phyloP scores from a whole-genome alignment of 2,329 filamentous ascomycete species.

The Sclerotinia minor region DNA sequence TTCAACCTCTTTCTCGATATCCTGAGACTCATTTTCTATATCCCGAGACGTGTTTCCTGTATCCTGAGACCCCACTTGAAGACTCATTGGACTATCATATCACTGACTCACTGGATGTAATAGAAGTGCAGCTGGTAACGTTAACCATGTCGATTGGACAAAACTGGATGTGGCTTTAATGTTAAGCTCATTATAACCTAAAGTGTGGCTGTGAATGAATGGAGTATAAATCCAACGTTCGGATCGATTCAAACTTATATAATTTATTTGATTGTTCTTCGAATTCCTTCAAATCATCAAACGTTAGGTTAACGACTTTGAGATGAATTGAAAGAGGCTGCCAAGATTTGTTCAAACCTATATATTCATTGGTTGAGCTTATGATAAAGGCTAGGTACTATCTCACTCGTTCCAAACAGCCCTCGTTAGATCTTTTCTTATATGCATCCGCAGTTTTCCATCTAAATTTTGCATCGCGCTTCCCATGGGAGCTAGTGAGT shows the following conservation, averaged over 20 bases:
- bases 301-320: too few relatives aligned
- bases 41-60: constrained; percentile 13
- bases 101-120: background rate
- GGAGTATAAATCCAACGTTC: background rate
- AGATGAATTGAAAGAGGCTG: background rate
- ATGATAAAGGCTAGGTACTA: background rate
- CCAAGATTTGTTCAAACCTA: background rate
- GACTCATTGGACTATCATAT: constrained; percentile 14
- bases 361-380: background rate
- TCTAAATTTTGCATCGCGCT: background rate
- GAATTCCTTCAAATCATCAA: background rate
- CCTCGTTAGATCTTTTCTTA: background rate
- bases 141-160: background rate
- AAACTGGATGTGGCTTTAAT: constrained; percentile 4
- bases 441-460: background rate
- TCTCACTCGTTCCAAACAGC: background rate
- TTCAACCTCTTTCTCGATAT: constrained; percentile 54
- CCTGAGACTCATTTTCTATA: constrained; percentile 25
- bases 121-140: background rate
- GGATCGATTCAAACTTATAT: too few relatives aligned
- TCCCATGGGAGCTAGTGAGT: background rate
- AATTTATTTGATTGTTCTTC: too few relatives aligned
- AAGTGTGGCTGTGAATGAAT: constrained; percentile 17
- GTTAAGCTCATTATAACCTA: constrained; percentile 14
- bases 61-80: constrained; percentile 21